phyloP scores from a whole-genome alignment of 371 early-diverging fungal genomes.

The Mucor indicus region DNA sequence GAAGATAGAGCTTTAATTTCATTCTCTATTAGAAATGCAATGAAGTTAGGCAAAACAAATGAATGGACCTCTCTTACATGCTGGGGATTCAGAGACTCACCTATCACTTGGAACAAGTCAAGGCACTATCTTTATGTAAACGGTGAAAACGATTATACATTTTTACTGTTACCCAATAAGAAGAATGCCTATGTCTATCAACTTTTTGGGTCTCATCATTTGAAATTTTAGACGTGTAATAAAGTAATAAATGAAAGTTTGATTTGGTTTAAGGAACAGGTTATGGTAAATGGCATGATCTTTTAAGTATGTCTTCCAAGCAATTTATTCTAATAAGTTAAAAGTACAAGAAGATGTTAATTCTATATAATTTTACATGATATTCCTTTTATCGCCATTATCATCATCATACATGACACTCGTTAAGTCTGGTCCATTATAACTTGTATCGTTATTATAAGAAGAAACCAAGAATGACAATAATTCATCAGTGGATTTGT shows the following conservation, averaged over 20 bases:
- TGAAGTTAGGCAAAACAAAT: constrained; percentile 9
- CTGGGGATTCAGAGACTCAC: constrained; percentile 69
- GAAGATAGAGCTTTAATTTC: neutral
- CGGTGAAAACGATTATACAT: constrained; percentile 64
- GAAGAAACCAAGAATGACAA: constrained; percentile 1
- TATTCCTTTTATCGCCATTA: too few relatives aligned
- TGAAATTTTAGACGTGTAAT: too few relatives aligned
- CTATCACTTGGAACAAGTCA: constrained; percentile 53
- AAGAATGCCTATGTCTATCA: constrained; percentile 15
- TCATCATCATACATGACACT: too few relatives aligned
- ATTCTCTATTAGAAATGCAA: constrained; percentile 23
- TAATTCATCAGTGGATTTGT: constrained; percentile 8
- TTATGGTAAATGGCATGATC: too few relatives aligned
- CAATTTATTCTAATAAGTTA: too few relatives aligned
- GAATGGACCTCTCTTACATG: constrained; percentile 60
- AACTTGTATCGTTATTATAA: neutral
- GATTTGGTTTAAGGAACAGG: too few relatives aligned
- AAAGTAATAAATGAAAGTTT: too few relatives aligned
- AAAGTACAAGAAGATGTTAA: too few relatives aligned
- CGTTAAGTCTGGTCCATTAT: too few relatives aligned
- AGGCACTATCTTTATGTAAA: constrained; percentile 50
- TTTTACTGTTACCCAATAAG: constrained; percentile 37
- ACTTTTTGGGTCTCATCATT: constrained; percentile 23
- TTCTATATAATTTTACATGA: too few relatives aligned
- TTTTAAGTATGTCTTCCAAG: too few relatives aligned